Percentiles rank a stretch among this genome's conserved stretches.
Conservation (phyloP, 345 rosid species). For the Eucalyptus shirleyi region DNA sequence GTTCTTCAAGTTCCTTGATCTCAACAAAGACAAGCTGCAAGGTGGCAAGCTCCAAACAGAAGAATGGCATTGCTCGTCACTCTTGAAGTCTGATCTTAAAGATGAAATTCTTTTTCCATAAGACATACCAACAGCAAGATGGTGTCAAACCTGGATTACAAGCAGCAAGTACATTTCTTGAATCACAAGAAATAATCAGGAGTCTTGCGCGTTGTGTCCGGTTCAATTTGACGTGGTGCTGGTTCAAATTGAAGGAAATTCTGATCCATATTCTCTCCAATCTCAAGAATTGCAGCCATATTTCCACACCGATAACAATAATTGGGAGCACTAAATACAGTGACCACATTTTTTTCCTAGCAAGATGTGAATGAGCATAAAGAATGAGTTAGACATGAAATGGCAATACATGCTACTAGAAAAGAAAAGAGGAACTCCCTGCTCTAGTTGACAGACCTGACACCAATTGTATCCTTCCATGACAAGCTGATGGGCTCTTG, state of each 20-base stretch:
- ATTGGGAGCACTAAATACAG: conserved; percentile 93
- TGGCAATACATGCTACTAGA: background rate
- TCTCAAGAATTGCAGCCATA: conserved; percentile 94
- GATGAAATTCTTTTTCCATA: background rate
- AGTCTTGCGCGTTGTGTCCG: conserved; percentile 83
- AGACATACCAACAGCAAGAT: conserved; percentile 35
- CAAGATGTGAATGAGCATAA: background rate
- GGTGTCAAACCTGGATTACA: conserved; percentile 20
- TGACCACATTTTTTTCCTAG: conserved; percentile 82
- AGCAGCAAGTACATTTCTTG: conserved; percentile 4
- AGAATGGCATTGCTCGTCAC: conserved; percentile 20
- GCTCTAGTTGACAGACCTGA: conserved; percentile 33
- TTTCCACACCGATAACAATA: conserved; percentile 93
- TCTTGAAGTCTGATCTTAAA: conserved; percentile 25
- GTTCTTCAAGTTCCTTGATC: background rate
- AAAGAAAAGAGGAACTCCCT: background rate
- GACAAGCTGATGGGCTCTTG: conserved; percentile 94
- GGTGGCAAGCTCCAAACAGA: conserved; percentile 20
- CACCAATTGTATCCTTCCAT: conserved; percentile 97
- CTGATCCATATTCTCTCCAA: conserved; percentile 90
- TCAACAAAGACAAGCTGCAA: background rate
- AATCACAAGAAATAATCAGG: conserved; percentile 93
- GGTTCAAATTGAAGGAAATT: conserved; percentile 92
- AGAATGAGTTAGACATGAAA: background rate
- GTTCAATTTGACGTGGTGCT: conserved; percentile 86